Base-by-base conservation (phyloP, 805 yeast genomes). In the Lipomyces starkeyi region DNA sequence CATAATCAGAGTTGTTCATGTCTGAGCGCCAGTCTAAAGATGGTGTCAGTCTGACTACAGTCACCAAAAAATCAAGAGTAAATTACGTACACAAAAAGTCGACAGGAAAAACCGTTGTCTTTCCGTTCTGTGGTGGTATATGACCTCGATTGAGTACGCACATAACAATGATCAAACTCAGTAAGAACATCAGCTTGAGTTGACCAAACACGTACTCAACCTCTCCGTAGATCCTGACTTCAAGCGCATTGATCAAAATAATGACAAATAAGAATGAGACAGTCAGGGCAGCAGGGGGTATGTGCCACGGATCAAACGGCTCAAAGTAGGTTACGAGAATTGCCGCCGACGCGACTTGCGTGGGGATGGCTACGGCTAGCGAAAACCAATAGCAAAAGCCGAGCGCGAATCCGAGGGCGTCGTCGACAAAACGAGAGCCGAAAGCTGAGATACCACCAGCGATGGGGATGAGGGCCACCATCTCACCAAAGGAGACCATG, bases 331-430 rank as follows among this genome's bases (percentile, higher is more conserved):
- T 84, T 57, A 91, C 78, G 87, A 91, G 85, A 37, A 91, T 87
- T 0, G 91, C 86, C 22, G 91, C 89, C 0, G 96, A 96, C 13
- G 91, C 89, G 2, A 91, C 83, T 74, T 91, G 97, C 0, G 93
- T 86, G 0, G 97, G 93, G 68, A 91, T 79, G 0, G 92, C 91
- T 60, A 90, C 79, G 17, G 89, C 83, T 76, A 89, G 90, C 64
- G 91, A 86, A 20, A 88, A 75, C 86, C 91, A 91, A 76, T 91
- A 91, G 37, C 87, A 81, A 81, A 92, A 85, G 40, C 84, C 79
- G 47, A 85, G 80, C 1, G 87, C 85, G 74, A 85, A 85, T 0
- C 88, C 87, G 64, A 84, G 79, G 14, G 86, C 80, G 4, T 81
- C 84, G 67, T 83, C 83, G 2, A 85, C 86, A 71, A 81, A 85